A percentile compares a stretch with the other conserved stretches of the same genome.
phyloP scores from a whole-genome alignment of 371 early-diverging fungal species.

The Haplosporangium sp. region DNA sequence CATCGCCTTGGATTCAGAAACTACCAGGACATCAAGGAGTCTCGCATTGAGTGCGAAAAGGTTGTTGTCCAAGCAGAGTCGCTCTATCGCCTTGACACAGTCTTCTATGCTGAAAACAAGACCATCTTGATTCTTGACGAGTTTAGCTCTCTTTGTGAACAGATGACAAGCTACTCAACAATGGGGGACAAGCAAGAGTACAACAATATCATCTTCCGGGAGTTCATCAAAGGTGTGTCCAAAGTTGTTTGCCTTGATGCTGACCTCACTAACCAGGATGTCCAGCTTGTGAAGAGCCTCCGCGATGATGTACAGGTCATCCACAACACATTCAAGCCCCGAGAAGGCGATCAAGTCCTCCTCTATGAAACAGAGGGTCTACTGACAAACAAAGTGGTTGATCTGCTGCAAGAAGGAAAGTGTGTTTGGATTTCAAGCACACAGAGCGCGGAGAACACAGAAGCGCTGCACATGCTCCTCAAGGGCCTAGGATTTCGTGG shows the following conservation, averaged over 20 bases:
- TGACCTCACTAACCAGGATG: conserved; percentile 12
- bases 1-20: conserved; percentile 11
- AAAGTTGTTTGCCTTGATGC: conserved; percentile 18
- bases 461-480: conserved; percentile 2
- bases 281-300: conserved; percentile 11
- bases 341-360: conserved; percentile 13
- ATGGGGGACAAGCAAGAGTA: conserved; percentile 2
- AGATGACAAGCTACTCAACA: conserved; percentile 13
- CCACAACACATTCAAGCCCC: conserved; percentile 19
- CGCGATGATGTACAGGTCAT: conserved; percentile 10
- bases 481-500: not conserved
- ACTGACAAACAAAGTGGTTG: not conserved
- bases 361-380: conserved; percentile 1
- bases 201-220: not conserved
- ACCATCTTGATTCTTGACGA: conserved; percentile 20
- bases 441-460: conserved; percentile 3
- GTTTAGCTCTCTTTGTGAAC: conserved; percentile 15
- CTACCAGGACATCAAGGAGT: conserved; percentile 5
- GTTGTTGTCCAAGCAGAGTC: conserved; percentile 21
- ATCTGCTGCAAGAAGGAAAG: conserved; percentile 1
- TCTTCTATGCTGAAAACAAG: not conserved
- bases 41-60: not conserved
- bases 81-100: conserved; percentile 5
- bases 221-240: conserved; percentile 6
- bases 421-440: conserved; percentile 25